phyloP scores from a whole-genome alignment of 805 yeast species.

The Candida takata region DNA sequence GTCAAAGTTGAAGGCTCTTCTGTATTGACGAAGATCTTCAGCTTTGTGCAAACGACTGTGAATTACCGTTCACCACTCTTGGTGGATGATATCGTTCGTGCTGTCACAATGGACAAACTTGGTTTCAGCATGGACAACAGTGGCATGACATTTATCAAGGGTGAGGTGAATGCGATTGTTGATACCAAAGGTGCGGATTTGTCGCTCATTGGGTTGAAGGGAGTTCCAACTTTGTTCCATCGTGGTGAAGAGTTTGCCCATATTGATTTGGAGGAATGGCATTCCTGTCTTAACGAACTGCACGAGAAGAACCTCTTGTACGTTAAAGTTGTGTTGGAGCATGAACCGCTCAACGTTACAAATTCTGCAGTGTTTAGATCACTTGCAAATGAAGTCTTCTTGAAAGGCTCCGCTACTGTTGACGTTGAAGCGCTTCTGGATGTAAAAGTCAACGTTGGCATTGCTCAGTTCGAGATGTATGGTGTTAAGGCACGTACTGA shows the following conservation, averaged over 20 bases:
- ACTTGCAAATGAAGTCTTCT: constrained; percentile 36
- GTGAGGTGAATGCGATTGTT: constrained; percentile 29
- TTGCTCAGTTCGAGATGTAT: constrained; percentile 29
- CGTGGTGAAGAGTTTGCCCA: constrained; percentile 35
- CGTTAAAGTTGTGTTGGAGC: constrained; percentile 33
- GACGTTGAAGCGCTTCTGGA: constrained; percentile 33
- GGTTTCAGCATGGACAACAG: constrained; percentile 28
- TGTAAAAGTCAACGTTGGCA: constrained; percentile 22
- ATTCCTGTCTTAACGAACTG: constrained; percentile 30
- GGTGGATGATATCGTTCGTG: constrained; percentile 23
- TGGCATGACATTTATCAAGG: constrained; percentile 29
- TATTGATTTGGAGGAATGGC: constrained; percentile 41
- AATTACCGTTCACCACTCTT: background rate
- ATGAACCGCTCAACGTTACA: constrained; percentile 36
- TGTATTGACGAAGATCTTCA: constrained; percentile 13
- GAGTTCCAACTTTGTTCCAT: constrained; percentile 28
- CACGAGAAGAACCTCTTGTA: constrained; percentile 21
- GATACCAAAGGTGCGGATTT: constrained; percentile 24
- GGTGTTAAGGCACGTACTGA: constrained; percentile 22
- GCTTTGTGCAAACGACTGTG: constrained; percentile 3
- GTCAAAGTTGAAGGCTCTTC: background rate
- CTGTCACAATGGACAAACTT: constrained; percentile 32
- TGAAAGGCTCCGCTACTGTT: constrained; percentile 32
- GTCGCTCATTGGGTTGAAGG: constrained; percentile 6
- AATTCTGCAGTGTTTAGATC: constrained; percentile 34